Conservation (phyloP, 352 stramenopile species). For the Phytophthora pseudosyringae region DNA sequence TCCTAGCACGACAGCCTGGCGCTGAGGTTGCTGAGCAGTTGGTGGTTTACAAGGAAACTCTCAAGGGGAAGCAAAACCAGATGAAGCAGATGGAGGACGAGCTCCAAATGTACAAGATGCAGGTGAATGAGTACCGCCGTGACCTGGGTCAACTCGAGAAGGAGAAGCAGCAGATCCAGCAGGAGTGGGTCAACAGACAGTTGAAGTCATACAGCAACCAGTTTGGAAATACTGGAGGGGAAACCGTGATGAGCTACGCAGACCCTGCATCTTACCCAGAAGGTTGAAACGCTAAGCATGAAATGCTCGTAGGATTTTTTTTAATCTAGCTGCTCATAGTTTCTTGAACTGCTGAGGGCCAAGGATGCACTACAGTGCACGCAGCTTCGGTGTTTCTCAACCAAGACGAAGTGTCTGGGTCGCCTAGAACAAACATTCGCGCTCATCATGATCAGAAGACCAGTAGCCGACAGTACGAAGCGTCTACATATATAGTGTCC, state of each 20-base stretch:
- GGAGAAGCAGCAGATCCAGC: slow-evolving; percentile 67
- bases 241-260: not conserved
- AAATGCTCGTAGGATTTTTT: not conserved
- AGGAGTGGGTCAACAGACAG: slow-evolving; percentile 64
- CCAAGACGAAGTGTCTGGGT: not conserved
- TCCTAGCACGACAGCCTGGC: slow-evolving; percentile 86
- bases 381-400: slow-evolving; percentile 7
- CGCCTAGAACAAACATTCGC: not conserved
- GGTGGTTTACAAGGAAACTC: slow-evolving; percentile 83
- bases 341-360: slow-evolving; percentile 7
- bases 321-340: slow-evolving; percentile 2
- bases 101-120: slow-evolving; percentile 93
- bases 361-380: slow-evolving; percentile 24
- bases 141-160: slow-evolving; percentile 68
- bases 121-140: slow-evolving; percentile 84
- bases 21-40: slow-evolving; percentile 90
- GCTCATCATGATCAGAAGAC: not conserved
- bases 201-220: slow-evolving; percentile 39
- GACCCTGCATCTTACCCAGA: slow-evolving; percentile 26
- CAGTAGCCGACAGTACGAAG: not conserved
- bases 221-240: slow-evolving; percentile 18
- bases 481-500: not conserved
- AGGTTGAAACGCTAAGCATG: slow-evolving; percentile 16
- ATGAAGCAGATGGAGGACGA: slow-evolving; percentile 91
- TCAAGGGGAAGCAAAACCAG: slow-evolving; percentile 87